Evolutionary conservation across 2,329 filamentous ascomycete genomes (phyloP).

Genomic region (Boeremia exigua): DNA sequence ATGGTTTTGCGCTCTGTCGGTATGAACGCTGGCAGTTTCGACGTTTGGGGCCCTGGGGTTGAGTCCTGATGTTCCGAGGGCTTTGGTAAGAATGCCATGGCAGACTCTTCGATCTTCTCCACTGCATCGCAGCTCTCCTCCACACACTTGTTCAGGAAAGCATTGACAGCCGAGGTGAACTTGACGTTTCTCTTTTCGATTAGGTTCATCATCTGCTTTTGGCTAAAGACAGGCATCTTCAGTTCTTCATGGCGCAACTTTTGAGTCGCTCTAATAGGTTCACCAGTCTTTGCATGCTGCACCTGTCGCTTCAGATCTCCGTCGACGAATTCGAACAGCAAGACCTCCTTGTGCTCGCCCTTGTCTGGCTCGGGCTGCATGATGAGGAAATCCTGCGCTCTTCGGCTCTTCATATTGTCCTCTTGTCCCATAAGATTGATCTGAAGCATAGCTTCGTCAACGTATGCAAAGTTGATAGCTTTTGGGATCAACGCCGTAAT

Average conservation of each 20-base stretch:
- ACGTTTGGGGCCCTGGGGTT: slow-evolving; percentile 51
- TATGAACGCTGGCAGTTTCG: slow-evolving; percentile 70
- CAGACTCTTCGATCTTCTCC: slow-evolving; percentile 65
- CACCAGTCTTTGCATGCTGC: slow-evolving; percentile 72
- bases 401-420: slow-evolving; percentile 66
- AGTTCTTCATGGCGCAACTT: slow-evolving; percentile 78
- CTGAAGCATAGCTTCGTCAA: slow-evolving; percentile 83
- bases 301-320: slow-evolving; percentile 87
- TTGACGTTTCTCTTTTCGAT: slow-evolving; percentile 90
- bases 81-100: slow-evolving; percentile 67
- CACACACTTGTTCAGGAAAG: slow-evolving; percentile 76
- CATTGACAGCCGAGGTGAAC: slow-evolving; percentile 77
- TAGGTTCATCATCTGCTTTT: slow-evolving; percentile 86
- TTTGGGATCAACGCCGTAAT: slow-evolving; percentile 79
- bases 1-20: slow-evolving; percentile 81
- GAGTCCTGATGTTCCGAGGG: slow-evolving; percentile 56
- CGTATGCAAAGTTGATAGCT: slow-evolving; percentile 82
- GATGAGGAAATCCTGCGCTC: slow-evolving; percentile 55
- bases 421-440: slow-evolving; percentile 77
- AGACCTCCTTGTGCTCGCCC: slow-evolving; percentile 67
- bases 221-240: slow-evolving; percentile 90
- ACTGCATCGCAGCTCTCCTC: slow-evolving; percentile 71
- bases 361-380: slow-evolving; percentile 45
- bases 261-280: slow-evolving; percentile 70
- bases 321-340: slow-evolving; percentile 92